Base-by-base conservation (phyloP, 179 eudicot species). In the Drosera spatulata region DNA sequence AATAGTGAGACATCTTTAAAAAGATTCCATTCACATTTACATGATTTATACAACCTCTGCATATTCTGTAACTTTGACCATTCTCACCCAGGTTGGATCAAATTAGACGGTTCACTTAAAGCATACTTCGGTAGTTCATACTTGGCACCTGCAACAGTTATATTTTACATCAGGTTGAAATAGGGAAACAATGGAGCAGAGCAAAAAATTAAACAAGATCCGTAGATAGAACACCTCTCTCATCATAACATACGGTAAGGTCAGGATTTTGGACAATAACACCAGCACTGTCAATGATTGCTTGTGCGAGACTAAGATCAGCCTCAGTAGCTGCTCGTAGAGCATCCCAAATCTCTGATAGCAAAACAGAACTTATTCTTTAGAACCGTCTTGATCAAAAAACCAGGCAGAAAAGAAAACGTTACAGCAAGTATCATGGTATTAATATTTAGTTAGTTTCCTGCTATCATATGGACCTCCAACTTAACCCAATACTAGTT, bases 341-440 rank as follows among this genome's bases (percentile, higher is more conserved):
- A 45, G 96, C 99, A 71, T 89, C 96, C 99, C 97, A 89, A 15
- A 89, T 89, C 73, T 93, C 99, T 91, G 80, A 52, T 12, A 22
- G 53, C 51, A 14, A 33, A 66, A 38, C 56, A 33, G 55, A 61
- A 41, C 33, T 43, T 42, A 63, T 42, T 46, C 50, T 62, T 37
- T 55, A 38, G 58, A 39, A 22, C 33, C 0, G 33, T 22, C 33
- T 22, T 22, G 33, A 22, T 22, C 33, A 22, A 22, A 22, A 22
- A 22, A 22, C 33, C 33, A 22, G 33, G 33, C 33, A 22, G 33
- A 22, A 22, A 22, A 0, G 33, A 22, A 22, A 22, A 22, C 33
- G 33, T 22, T 22, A 22, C 33, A 22, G 33, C 33, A 22, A 22
- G 33, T 22, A 22, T 22, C 33, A 0, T 22, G 33, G 33, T 22